Evolutionary conservation across 164 flowering plant species (phyloP), one percentile per base, ranked within the genome.

Genomic region (Amborella trichopoda): DNA sequence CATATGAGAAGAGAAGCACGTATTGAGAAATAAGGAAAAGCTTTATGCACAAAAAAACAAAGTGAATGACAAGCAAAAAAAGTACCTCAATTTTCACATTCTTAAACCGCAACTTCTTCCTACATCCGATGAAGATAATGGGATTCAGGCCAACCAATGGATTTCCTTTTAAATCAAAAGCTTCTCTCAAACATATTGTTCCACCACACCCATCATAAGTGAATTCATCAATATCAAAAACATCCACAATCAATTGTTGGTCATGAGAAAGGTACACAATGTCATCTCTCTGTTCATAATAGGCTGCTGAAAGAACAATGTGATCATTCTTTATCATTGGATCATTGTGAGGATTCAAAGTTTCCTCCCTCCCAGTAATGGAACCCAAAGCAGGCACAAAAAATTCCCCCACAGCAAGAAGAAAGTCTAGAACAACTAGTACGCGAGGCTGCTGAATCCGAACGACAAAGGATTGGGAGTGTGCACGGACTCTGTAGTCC

Each of bases 171-270:
- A n/a, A 30, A 55, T 74, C 74, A 6, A 24, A 44, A 51, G 71
- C 78, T 44, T 65, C 79, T 46, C 59, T 68, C 52, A 93, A 74
- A 61, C 60, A 62, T 14, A 93, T 73, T 11, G 69, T 71, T 59
- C 71, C 74, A 55, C 99, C 99, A 75, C 95, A 80, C 28, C 99
- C 99, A 76, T 93, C 95, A 73, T 93, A 93, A 11, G 56, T 67
- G 53, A 74, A 93, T 41, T 84, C 88, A 68, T 84, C 77, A 73
- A 83, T 62, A 27, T 77, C 84, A 10, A 62, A 20, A 50, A 70
- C 62, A 76, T 93, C 95, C 2, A 70, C 96, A 33, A 85, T 73
- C 39, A 93, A 54, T 46, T 80, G 86, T 42, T 77, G 73, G 56
- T 50, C 55, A 25, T 96, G 83, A 12, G 95, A 88, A 17, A 93